Evolutionary conservation across 2,329 filamentous ascomycete genomes (phyloP).

Genomic region (Escovopsis sp.): DNA sequence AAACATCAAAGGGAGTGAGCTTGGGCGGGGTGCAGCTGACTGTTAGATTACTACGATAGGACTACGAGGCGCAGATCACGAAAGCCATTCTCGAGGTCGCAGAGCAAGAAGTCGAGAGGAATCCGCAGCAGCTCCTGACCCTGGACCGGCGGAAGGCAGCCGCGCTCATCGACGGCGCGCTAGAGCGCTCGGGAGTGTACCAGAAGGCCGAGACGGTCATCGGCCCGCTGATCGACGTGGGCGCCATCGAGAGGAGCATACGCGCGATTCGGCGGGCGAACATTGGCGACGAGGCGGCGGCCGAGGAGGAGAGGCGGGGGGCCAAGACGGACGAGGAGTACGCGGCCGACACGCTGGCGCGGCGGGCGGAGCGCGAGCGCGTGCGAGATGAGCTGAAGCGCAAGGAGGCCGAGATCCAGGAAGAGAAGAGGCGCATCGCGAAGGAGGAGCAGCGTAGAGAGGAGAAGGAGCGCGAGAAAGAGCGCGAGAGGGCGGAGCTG

Average conservation of each 20-base stretch:
- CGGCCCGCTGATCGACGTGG: slow-evolving; percentile 51
- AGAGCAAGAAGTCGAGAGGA: slow-evolving; percentile 59
- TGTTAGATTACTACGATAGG: slow-evolving; percentile 27
- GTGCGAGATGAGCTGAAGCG: slow-evolving; percentile 44
- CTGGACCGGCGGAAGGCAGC: slow-evolving; percentile 61
- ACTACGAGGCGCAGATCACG: slow-evolving; percentile 53
- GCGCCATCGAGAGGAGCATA: slow-evolving; percentile 53
- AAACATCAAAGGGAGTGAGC: neutral
- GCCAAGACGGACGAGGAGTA: slow-evolving; percentile 63
- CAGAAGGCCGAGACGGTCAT: slow-evolving; percentile 55
- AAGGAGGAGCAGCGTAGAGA: slow-evolving; percentile 38
- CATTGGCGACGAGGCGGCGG: slow-evolving; percentile 54
- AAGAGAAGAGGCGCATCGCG: slow-evolving; percentile 44
- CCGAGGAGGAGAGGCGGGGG: slow-evolving; percentile 48
- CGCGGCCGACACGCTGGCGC: slow-evolving; percentile 47
- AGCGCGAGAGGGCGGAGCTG: slow-evolving; percentile 33
- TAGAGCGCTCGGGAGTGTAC: slow-evolving; percentile 64
- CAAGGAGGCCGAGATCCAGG: slow-evolving; percentile 45
- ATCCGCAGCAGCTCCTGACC: slow-evolving; percentile 55
- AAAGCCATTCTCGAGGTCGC: slow-evolving; percentile 54
- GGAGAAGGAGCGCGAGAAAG: slow-evolving; percentile 33
- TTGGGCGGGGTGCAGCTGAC: neutral
- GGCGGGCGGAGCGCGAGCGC: slow-evolving; percentile 45
- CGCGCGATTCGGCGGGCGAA: slow-evolving; percentile 52
- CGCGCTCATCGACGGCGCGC: slow-evolving; percentile 61